phyloP scores from a whole-genome alignment of 2,329 filamentous ascomycete species.

The Sporothrix globosa region DNA sequence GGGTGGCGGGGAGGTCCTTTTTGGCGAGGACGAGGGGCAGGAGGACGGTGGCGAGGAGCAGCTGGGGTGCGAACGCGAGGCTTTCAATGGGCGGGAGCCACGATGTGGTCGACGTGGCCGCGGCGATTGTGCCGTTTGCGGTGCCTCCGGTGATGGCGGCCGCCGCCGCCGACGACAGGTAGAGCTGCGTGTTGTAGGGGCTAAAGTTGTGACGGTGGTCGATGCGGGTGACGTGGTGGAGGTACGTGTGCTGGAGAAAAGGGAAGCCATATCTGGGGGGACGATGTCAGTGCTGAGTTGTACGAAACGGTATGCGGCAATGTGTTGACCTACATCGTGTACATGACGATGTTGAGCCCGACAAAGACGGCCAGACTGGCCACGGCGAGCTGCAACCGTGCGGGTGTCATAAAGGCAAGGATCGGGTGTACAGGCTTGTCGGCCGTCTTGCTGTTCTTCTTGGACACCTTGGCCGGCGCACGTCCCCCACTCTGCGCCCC shows the following conservation, averaged over 20 bases:
- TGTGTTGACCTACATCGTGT: constrained; percentile 59
- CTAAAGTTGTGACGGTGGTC: constrained; percentile 99
- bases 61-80: constrained; percentile 84
- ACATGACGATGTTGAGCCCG: constrained; percentile 78
- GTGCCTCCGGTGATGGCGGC: constrained; percentile 39
- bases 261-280: constrained; percentile 68
- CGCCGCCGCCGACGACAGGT: constrained; percentile 72
- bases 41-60: constrained; percentile 75
- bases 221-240: constrained; percentile 89
- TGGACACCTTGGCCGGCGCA: background rate
- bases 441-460: constrained; percentile 31
- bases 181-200: constrained; percentile 89
- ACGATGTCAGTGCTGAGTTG: background rate
- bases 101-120: constrained; percentile 38
- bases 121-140: background rate
- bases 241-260: constrained; percentile 87
- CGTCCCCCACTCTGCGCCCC: constrained; percentile 16
- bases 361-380: constrained; percentile 74
- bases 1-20: constrained; percentile 76
- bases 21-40: constrained; percentile 75
- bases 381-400: constrained; percentile 61
- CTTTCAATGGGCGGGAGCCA: constrained; percentile 63
- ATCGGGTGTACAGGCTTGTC: background rate
- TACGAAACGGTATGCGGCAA: background rate
- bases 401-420: constrained; percentile 53